Evolutionary conservation across 352 stramenopile genomes (phyloP), one percentile per base, ranked within the genome.

Genomic region (Globisporangium nodosum): DNA sequence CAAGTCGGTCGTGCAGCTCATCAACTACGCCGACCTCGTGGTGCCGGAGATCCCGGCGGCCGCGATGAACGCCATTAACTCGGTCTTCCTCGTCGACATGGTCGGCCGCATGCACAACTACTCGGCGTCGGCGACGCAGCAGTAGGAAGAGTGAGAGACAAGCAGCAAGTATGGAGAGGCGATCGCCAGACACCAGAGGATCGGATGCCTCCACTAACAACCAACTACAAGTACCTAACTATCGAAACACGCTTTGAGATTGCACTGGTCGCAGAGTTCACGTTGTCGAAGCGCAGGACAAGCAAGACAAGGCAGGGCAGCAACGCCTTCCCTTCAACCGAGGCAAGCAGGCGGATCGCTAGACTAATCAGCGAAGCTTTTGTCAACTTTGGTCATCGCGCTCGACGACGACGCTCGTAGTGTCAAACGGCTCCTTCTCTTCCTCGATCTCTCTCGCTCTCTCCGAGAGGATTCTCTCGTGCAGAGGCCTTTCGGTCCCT

Each of bases 21-120:
- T 66, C 54, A 70, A 70, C 64, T 70, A 64, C 54, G 64, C 64
- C 21, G 59, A 70, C 60, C 54, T 67, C 31, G 56, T 52, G n/a
- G 31, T 21, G 15, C 68, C 68, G 0, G 61, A 63, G 13, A 48
- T 74, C 27, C 42, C 54, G 4, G 40, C 64, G 16, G 53, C 56
- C 4, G 56, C 71, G 39, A 66, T 70, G 50, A 74, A 74, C 56
- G 39, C 56, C 13, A 70, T 73, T 56, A 60, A 56, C 37, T 37
- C 39, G 8, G 37, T 43, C 11, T 72, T 69, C 57, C 58, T 72
- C 21, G 42, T 52, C 3, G 53, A 66, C 37, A 72, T 72, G 65
- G 35, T 72, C 58, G 57, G 31, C 5, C 65, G 65, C 49, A 63
- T 63, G 57, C 39, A 33, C 21, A 51, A 35, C 42, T 49, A 51